Conservation (phyloP, 169 alveolate genomes). For the Plasmodium berghei region DNA sequence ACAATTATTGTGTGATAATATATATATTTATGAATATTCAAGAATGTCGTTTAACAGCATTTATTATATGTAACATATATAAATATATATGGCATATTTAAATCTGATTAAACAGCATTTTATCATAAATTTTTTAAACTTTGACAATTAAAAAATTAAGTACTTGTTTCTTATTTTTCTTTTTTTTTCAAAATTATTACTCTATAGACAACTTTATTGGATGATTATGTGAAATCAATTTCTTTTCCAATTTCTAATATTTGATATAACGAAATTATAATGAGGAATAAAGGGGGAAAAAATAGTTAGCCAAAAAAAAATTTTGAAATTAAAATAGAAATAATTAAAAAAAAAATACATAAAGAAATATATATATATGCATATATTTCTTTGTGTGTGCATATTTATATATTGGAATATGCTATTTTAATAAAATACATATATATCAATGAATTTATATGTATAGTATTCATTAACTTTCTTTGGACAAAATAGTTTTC, state of each 20-base stretch:
- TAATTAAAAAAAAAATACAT: not conserved
- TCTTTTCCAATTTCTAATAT: conserved; percentile 23
- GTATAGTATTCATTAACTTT: no score
- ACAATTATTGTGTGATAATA: no score
- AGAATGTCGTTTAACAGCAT: no score
- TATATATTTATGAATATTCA: no score
- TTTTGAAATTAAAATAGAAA: not conserved
- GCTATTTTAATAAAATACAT: no score
- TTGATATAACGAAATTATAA: not conserved
- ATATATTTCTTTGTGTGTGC: not conserved
- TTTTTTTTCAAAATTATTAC: conserved; percentile 5
- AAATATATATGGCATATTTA: no score
- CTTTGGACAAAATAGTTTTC: no score
- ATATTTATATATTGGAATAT: not conserved
- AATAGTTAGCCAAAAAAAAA: conserved; percentile 2
- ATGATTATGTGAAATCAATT: not conserved
- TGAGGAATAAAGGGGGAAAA: not conserved
- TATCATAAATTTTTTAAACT: no score
- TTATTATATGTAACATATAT: no score
- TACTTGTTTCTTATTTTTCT: not conserved
- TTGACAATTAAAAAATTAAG: not conserved
- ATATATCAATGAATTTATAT: no score
- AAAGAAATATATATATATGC: not conserved
- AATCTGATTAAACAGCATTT: no score
- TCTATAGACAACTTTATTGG: conserved; percentile 21